Base-by-base conservation (phyloP, 2,329 filamentous ascomycete genomes). In the Pseudogymnoascus sp. region DNA sequence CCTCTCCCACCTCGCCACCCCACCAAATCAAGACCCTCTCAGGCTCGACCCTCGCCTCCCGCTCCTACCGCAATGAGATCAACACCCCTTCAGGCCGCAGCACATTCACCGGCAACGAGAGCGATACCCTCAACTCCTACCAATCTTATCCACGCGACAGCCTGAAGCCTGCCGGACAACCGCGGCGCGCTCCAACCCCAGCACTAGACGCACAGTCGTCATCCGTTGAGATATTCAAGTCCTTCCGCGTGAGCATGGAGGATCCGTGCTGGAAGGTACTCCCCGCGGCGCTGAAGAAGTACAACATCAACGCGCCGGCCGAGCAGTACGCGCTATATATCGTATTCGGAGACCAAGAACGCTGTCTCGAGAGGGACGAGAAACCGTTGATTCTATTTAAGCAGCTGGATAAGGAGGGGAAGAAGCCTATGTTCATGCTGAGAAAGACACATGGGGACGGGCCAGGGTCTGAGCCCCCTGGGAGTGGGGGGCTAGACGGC, bases 371-470 rank as follows among this genome's bases (percentile, higher is more conserved):
- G 0, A 80, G 96, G 68, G 89, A 97, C 64, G 95, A 99, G 77
- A 93, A 96, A 71, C 95, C 95, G 9, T 79, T 99, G 64, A 96
- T 97, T 67, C 78, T 99, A 66, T 99, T 99, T 78, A 99, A 99
- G 78, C 93, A 97, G 74, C 80, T 99, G 64, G 93, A 97, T 74
- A 93, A 93, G 75, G 95, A 97, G 78, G 95, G 95, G 57, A 89
- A 96, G 77, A 99, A 97, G 75, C 95, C 95, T 21, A 97, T 97
- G 95, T 99, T 99, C 73, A 99, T 99, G 95, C 79, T 99, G 64
- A 81, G 95, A 64, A 74, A 72, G 62, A 71, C 72, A 33, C 68
- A 67, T 63, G 38, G 75, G n/a, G 78, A 78, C 63, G 70, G 78
- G 23, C 71, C 80, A 64, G 76, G 78, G 68, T 78, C 77, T 4